Evolutionary conservation across 208 protist species (phyloP).

Genomic region (Crithidia bombi): DNA sequence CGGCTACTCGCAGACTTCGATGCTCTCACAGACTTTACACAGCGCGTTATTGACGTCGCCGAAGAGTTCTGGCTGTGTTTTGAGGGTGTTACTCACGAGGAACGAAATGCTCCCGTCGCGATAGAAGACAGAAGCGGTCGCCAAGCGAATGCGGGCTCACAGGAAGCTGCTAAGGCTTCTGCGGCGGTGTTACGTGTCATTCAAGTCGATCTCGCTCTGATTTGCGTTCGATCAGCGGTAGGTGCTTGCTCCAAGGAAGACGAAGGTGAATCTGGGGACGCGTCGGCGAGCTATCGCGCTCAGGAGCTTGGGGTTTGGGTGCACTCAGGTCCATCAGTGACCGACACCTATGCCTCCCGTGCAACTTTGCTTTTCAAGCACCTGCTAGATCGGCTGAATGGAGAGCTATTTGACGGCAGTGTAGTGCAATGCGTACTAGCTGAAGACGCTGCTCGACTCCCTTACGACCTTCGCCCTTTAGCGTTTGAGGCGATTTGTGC

Average conservation of each 20-base stretch:
- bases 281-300: conserved; percentile 1
- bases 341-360: conserved; percentile 19
- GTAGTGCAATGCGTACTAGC: conserved; percentile 55
- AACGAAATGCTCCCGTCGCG: neutral
- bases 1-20: conserved; percentile 53
- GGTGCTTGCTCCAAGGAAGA: neutral
- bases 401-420: conserved; percentile 72
- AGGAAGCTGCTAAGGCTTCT: neutral
- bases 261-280: neutral
- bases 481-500: neutral
- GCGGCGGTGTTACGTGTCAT: neutral
- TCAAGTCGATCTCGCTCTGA: conserved; percentile 6
- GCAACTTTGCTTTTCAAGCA: conserved; percentile 54
- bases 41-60: conserved; percentile 38
- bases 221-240: neutral
- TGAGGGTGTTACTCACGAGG: conserved; percentile 16
- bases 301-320: conserved; percentile 34
- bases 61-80: conserved; percentile 46
- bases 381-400: conserved; percentile 63
- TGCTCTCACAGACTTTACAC: conserved; percentile 57
- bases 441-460: conserved; percentile 19
- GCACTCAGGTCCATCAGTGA: neutral
- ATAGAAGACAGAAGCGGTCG: neutral
- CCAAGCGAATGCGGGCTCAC: neutral
- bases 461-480: conserved; percentile 13